Evolutionary conservation across 331 rosid genomes (phyloP).

Genomic region (Acacia pycnantha): DNA sequence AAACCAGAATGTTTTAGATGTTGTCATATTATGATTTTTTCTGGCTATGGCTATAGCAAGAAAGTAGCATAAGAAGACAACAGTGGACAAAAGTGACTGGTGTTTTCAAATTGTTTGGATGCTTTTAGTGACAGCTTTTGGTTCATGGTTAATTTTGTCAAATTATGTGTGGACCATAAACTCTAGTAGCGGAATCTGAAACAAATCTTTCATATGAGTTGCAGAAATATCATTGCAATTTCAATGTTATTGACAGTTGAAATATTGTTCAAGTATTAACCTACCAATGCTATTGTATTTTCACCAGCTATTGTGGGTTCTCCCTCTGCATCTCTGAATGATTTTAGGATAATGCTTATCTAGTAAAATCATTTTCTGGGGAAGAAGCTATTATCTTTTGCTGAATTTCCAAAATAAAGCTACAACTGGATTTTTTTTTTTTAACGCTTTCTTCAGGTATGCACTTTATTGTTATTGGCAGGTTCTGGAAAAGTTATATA

Average conservation of each 20-base stretch:
- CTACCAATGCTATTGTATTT: not conserved
- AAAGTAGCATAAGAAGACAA: not conserved
- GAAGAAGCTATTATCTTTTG: not conserved
- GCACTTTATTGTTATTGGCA: constrained; percentile 34
- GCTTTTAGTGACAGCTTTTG: not conserved
- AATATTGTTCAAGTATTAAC: not conserved
- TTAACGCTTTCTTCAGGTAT: not conserved
- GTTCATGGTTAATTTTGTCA: not conserved
- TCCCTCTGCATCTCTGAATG: not conserved
- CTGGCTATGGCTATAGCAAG: not conserved
- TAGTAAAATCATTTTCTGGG: not conserved
- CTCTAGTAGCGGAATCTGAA: not conserved
- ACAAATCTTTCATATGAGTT: not conserved
- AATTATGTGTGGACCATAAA: not conserved
- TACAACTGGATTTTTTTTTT: not conserved
- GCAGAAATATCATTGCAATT: not conserved
- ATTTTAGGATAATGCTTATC: not conserved
- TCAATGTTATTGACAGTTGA: not conserved
- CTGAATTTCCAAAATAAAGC: not conserved
- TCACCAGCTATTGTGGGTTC: not conserved
- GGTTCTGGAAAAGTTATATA: constrained; percentile 82
- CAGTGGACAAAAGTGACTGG: not conserved
- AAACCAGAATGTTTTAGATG: not conserved
- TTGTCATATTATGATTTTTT: not conserved
- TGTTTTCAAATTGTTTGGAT: not conserved